Evolutionary conservation across 2,329 filamentous ascomycete species (phyloP), one percentile per base, ranked within the genome.

Genomic region (Capronia epimyces): DNA sequence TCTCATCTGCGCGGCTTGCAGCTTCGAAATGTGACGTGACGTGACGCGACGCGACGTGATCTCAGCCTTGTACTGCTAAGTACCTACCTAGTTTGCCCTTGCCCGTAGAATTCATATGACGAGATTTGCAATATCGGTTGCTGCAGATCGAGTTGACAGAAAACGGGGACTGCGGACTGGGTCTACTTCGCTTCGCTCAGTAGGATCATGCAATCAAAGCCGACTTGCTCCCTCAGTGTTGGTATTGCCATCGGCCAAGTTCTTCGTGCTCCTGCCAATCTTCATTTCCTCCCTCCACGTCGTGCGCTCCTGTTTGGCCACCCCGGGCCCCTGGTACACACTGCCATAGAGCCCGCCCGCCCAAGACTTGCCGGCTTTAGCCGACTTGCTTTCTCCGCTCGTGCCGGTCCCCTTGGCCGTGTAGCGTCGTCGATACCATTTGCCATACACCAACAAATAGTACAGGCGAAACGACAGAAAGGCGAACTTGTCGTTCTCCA

Each of bases 401-500:
- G 53, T 46, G 15, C 18, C 47, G 27, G 27, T 49, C n/a, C 24
- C 12, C 7, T 18, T 37, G 8, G 6, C 32, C 8, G 39, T 46
- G 32, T 43, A 54, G 25, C 41, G 43, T 13, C 53, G 42, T 8
- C 52, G 41, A 61, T 83, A 82, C 81, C 80, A 83, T 57, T 75
- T 77, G 18, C 81, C 80, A 59, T 84, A 83, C 0, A 71, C 66
- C 2, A 84, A 63, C 43, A 83, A 64, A 52, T 83, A 83, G 57
- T 84, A 84, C 52, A 84, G 62, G 37, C 81, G 64, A 60, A 84
- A 84, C 42, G 75, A 73, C 52, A 83, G 60, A 48, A 84, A 72
- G 0, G 81, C 78, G 60, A 82, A 84, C 46, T 69, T 71, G 53
- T 83, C 81, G n/a, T 78, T 66, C 66, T 83, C 81, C 1, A 84